Evolutionary conservation across 306 rosid species (phyloP).

Genomic region (Inga oerstediana): DNA sequence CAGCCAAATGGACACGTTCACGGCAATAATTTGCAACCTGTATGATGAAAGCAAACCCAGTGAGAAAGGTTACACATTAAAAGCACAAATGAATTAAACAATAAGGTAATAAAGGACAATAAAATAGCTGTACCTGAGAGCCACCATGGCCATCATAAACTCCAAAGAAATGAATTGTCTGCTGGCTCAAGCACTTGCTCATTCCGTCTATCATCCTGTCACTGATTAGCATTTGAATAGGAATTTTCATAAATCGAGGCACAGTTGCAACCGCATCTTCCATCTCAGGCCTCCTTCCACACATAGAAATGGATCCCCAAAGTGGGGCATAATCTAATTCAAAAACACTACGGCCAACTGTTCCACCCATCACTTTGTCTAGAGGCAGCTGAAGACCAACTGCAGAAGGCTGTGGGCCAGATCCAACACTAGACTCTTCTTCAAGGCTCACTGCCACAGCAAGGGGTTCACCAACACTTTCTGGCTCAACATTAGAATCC

Average conservation of each 20-base stretch:
- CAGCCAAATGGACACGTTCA: slow-evolving; percentile 63
- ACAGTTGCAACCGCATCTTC: slow-evolving; percentile 66
- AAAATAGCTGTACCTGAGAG: slow-evolving; percentile 50
- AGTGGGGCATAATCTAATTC: slow-evolving; percentile 72
- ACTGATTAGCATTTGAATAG: slow-evolving; percentile 61
- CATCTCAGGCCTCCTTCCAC: slow-evolving; percentile 83
- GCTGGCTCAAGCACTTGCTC: slow-evolving; percentile 51
- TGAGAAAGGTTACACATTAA: background rate
- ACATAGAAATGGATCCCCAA: slow-evolving; percentile 62
- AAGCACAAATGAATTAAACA: background rate
- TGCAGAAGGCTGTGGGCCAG: slow-evolving; percentile 39
- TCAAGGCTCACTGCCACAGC: slow-evolving; percentile 50
- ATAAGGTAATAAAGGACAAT: background rate
- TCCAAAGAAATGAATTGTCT: slow-evolving; percentile 67
- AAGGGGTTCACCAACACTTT: slow-evolving; percentile 41
- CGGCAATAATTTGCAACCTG: slow-evolving; percentile 78
- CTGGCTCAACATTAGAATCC: slow-evolving; percentile 36
- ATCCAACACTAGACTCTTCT: slow-evolving; percentile 41
- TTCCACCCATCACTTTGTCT: slow-evolving; percentile 45
- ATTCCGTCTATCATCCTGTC: slow-evolving; percentile 55
- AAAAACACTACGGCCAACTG: slow-evolving; percentile 62
- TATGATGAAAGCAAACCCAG: slow-evolving; percentile 19
- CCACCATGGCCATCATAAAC: slow-evolving; percentile 86
- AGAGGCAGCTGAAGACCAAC: slow-evolving; percentile 49
- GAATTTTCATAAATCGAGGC: slow-evolving; percentile 58